Evolutionary conservation across 441 rosid species (phyloP).

Genomic region (Populus hybrid): DNA sequence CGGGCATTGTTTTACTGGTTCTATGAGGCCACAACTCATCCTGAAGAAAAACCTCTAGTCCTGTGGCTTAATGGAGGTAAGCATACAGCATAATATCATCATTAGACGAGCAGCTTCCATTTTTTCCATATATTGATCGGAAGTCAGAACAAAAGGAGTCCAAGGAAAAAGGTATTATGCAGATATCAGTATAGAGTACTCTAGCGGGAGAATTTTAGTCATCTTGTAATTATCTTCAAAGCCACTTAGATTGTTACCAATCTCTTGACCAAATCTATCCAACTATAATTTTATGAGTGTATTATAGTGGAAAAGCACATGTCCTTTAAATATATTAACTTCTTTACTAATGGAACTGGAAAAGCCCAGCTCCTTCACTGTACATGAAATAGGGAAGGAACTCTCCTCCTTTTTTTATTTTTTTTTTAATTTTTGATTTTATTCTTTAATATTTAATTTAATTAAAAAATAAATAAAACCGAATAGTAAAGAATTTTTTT

Average conservation of each 20-base stretch:
- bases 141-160: neutral
- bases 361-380: too few relatives aligned
- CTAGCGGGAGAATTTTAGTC: neutral
- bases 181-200: neutral
- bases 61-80: slow-evolving; percentile 99
- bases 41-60: slow-evolving; percentile 75
- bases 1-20: slow-evolving; percentile 94
- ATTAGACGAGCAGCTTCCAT: neutral
- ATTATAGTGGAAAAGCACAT: neutral
- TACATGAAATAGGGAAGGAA: too few relatives aligned
- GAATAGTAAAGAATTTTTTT: too few relatives aligned
- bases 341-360: too few relatives aligned
- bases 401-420: too few relatives aligned
- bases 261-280: neutral
- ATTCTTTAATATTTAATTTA: too few relatives aligned
- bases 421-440: too few relatives aligned
- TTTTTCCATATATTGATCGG: neutral
- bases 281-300: neutral
- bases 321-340: neutral
- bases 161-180: neutral
- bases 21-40: slow-evolving; percentile 60
- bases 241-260: neutral
- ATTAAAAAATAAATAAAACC: too few relatives aligned
- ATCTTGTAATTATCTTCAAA: neutral
- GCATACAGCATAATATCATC: neutral